Percentiles rank a stretch among this genome's conserved stretches.
Evolutionary conservation across 2,329 filamentous ascomycete species (phyloP).

Genomic region (Scorias spongiosa): DNA sequence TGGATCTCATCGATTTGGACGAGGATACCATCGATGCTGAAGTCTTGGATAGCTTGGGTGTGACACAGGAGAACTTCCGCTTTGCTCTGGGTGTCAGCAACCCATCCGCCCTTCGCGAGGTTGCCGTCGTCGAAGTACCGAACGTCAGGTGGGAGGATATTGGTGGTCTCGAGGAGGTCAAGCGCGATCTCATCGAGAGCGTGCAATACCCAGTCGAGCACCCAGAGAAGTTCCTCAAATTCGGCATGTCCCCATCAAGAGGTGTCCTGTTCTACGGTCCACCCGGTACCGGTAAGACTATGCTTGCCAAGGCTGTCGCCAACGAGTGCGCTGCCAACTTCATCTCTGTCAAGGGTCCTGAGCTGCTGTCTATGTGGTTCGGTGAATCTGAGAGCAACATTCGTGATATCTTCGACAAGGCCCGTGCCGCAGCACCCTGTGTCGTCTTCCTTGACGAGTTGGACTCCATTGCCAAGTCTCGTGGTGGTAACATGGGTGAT

Average conservation of each 20-base stretch:
- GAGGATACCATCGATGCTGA: conserved; percentile 98
- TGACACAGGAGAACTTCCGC: conserved; percentile 99
- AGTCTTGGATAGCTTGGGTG: conserved; percentile 91
- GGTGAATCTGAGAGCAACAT: conserved; percentile 99
- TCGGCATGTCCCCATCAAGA: conserved; percentile 90
- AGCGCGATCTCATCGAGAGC: conserved; percentile 97
- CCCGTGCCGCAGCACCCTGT: conserved; percentile 90
- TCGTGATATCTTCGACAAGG: conserved; percentile 99
- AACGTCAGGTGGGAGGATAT: conserved; percentile 99
- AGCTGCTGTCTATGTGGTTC: conserved; percentile 99
- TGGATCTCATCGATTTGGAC: conserved; percentile 97
- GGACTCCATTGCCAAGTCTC: conserved; percentile 97
- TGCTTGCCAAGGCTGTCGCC: conserved; percentile 97
- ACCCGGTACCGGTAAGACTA: conserved; percentile 98
- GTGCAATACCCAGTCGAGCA: conserved; percentile 99
- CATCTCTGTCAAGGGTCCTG: conserved; percentile 97
- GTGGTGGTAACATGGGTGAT: conserved; percentile 91
- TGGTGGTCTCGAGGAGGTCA: conserved; percentile 94
- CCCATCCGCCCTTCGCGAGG: conserved; percentile 94
- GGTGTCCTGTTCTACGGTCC: conserved; percentile 98
- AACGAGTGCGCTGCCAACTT: conserved; percentile 99
- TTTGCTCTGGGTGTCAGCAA: conserved; percentile 97
- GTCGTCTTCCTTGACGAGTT: conserved; percentile 98
- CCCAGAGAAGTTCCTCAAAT: conserved; percentile 99
- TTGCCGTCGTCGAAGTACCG: conserved; percentile 96